phyloP scores from a whole-genome alignment of 2,329 filamentous ascomycete species.

The Exutisphaerella laricina region DNA sequence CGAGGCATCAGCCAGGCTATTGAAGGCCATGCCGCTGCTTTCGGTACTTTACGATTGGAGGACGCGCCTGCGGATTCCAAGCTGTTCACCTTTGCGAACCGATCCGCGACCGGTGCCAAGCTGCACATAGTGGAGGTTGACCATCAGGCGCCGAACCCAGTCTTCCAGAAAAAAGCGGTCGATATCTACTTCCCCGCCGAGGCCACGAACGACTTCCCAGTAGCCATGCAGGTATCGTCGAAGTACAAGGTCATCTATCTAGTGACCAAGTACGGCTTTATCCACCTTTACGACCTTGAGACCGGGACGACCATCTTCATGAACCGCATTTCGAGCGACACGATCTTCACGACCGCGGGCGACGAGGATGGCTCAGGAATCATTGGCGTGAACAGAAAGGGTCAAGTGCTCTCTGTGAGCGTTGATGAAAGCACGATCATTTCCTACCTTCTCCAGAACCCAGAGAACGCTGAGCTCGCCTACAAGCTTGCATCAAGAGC shows the following conservation, averaged over 20 bases:
- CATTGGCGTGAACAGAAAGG: slow-evolving; percentile 93
- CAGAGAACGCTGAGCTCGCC: slow-evolving; percentile 85
- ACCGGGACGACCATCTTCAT: slow-evolving; percentile 95
- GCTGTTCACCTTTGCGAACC: slow-evolving; percentile 93
- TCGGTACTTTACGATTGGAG: slow-evolving; percentile 82
- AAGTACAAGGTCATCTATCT: slow-evolving; percentile 97
- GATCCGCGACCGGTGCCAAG: slow-evolving; percentile 83
- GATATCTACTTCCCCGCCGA: slow-evolving; percentile 97
- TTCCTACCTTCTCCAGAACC: slow-evolving; percentile 92
- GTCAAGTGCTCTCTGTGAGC: slow-evolving; percentile 89
- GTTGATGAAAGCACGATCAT: slow-evolving; percentile 90
- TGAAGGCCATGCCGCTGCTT: slow-evolving; percentile 92
- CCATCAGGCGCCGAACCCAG: slow-evolving; percentile 79
- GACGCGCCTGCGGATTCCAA: slow-evolving; percentile 87
- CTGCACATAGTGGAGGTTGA: slow-evolving; percentile 97
- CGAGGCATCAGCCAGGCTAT: slow-evolving; percentile 96
- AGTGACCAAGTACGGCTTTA: slow-evolving; percentile 98
- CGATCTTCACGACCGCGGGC: slow-evolving; percentile 88
- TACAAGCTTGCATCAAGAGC: slow-evolving; percentile 95
- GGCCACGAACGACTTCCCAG: slow-evolving; percentile 93
- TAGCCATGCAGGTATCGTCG: slow-evolving; percentile 93
- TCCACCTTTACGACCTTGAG: slow-evolving; percentile 97
- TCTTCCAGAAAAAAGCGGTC: slow-evolving; percentile 91
- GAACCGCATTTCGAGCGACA: slow-evolving; percentile 99
- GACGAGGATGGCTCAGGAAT: slow-evolving; percentile 83